Base-by-base conservation (phyloP, 306 rosid species). In the Ammopiptanthus mongolicus region DNA sequence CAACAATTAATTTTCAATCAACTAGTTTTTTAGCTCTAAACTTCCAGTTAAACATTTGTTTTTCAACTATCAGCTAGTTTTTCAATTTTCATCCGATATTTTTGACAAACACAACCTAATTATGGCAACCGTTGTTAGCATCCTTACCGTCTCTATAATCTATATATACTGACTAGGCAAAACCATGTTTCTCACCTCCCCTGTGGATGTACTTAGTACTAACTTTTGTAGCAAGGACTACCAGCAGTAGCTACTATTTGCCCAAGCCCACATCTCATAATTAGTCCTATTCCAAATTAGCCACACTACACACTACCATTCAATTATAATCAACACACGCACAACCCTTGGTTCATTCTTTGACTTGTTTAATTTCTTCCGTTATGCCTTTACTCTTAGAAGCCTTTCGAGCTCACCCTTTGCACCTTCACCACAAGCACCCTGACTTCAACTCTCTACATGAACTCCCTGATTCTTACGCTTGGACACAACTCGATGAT, bases 381-480 rank as follows among this genome's bases (percentile, higher is more conserved):
- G 65, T 19, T 52, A 91, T 91, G 97, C 91, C 91, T 79, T 77
- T 88, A 12, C 78, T 89, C 72, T 65, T 88, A 12, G 96, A 91
- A 2, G 96, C 82, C 80, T 86, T 66, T 62, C 71, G 73, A 83
- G 82, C 85, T 52, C 89, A 86, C 78, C 92, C 92, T 0, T 72
- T 89, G 13, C 28, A 81, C 61, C 77, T 84, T 48, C 66, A 81
- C 55, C 90, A 75, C 67, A 83, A 87, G 50, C 81, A 75, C 81
- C 82, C 25, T 0, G 97, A 92, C 77, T 84, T 92, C 34, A 82
- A 42, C 47, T 82, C 91, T 0, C 61, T 92, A 0, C 68, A 81
- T 7, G 91, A 88, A 58, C 74, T 92, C 8, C 97, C 97, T 0
- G 96, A 92, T 14, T 87, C 93, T 8, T 85, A 92, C 60, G 78